phyloP scores from a whole-genome alignment of 805 yeast species.

The Blastobotrys attinorum region DNA sequence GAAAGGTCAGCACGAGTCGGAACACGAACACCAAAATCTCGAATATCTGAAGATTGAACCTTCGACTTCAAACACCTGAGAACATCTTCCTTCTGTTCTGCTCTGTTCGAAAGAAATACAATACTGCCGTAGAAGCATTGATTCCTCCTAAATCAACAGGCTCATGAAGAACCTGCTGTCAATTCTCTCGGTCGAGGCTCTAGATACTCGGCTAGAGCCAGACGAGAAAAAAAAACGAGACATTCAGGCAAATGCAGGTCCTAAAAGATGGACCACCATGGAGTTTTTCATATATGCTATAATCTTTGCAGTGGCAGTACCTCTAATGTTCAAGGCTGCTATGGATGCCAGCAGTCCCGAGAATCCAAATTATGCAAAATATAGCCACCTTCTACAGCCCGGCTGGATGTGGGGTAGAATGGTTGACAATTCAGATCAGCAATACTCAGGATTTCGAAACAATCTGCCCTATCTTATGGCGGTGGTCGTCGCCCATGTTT shows the following conservation, averaged over 20 bases:
- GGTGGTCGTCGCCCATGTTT: constrained; percentile 47
- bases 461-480: constrained; percentile 58
- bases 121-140: no score
- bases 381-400: constrained; percentile 49
- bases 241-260: constrained; percentile 22
- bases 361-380: constrained; percentile 64
- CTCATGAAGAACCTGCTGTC: constrained; percentile 7
- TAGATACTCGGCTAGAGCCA: constrained; percentile 37
- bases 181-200: constrained; percentile 32
- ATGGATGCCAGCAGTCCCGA: constrained; percentile 59
- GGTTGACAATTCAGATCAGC: constrained; percentile 80
- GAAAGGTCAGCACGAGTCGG: not conserved
- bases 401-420: constrained; percentile 89
- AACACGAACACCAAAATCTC: not conserved
- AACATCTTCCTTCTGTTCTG: no score
- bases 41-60: no score
- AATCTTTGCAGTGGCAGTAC: constrained; percentile 62
- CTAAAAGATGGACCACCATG: constrained; percentile 61
- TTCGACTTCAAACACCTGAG: no score
- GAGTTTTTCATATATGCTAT: constrained; percentile 68
- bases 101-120: no score
- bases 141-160: no score
- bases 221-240: constrained; percentile 26
- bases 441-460: constrained; percentile 80
- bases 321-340: constrained; percentile 75